Base-by-base conservation (phyloP, 2,329 filamentous ascomycete species). In the Cytospora piceicola region DNA sequence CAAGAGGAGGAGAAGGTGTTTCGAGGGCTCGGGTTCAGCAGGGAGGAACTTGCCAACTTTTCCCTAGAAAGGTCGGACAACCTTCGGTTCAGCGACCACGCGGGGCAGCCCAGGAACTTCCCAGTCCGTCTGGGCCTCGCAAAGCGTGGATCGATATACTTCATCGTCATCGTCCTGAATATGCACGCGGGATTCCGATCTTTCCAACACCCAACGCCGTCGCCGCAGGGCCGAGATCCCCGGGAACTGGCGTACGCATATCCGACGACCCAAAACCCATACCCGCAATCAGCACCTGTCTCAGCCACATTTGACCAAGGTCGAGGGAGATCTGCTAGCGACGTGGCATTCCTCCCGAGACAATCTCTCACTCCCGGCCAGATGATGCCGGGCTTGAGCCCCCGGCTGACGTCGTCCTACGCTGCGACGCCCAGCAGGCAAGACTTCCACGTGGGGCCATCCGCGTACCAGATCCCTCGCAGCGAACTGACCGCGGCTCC, bases 81-180 rank as follows among this genome's bases (percentile, higher is more conserved):
- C 70, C 76, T 89, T 54, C 82, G 80, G 1, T 88, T 90, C 69
- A 74, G 80, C 58, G 77, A 79, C 3, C 75, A 77, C 2, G 83
- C 87, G 60, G 83, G 85, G 22, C 83, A 85, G 65, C 77, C 78
- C 34, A 78, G 85, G 66, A 77, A 78, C 12, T 81, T 83, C 66
- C 76, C 81, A 2, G 77, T 86, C 34, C 83, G 82, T 1, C 72
- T 88, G 46, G 85, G 86, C 0, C 77, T 89, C 34, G 84, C 82
- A 15, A 89, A 87, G 70, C 82, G 83, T 68, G 84, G 85, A 4
- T 86, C 85, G 49, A 85, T 88, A 65, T 89, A 86, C 73, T 88
- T 88, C 69, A 80, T 89, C 52, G 83, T 88, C 9, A 70, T 88
- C 63, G 69, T 82, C 51, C 72, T 88, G 65, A 76, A 70, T 30